These are phyloP conservation scores for Picea sitchensis DNA, from an alignment of 75 land plant genomes.

Conservation along the genomic window DNA sequence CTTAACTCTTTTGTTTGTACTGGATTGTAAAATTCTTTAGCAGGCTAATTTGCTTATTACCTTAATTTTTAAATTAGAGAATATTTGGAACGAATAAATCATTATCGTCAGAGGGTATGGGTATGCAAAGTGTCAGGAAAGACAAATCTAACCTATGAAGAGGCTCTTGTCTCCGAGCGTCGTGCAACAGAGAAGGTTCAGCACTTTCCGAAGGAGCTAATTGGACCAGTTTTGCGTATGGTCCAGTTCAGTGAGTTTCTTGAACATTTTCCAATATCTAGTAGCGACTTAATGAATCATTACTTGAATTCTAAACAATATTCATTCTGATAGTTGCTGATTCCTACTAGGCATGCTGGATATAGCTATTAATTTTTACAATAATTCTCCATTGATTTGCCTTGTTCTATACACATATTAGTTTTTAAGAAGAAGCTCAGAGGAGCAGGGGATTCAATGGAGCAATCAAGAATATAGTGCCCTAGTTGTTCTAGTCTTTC, in stretches of 20 bases:
- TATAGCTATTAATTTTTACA: background rate
- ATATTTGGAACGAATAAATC: constrained; percentile 70
- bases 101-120: constrained; percentile 79
- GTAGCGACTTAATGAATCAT: background rate
- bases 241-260: constrained; percentile 83
- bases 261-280: background rate
- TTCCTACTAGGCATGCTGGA: background rate
- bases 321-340: background rate
- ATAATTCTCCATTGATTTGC: background rate
- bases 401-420: background rate
- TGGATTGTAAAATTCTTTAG: background rate
- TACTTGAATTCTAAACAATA: background rate
- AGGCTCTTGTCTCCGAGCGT: constrained; percentile 82
- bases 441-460: background rate
- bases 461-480: background rate
- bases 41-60: background rate
- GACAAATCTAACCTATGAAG: constrained; percentile 82
- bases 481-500: background rate
- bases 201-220: constrained; percentile 72
- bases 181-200: constrained; percentile 67
- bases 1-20: background rate
- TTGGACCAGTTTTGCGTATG: constrained; percentile 55
- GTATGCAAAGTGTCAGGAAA: constrained; percentile 87
- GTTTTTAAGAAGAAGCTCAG: background rate
- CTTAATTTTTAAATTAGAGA: constrained; percentile 62